Evolutionary conservation across 192 early-diverging fungal genomes (phyloP), one percentile per base, ranked within the genome.

Genomic region (Phlyctochytrium bullatum): DNA sequence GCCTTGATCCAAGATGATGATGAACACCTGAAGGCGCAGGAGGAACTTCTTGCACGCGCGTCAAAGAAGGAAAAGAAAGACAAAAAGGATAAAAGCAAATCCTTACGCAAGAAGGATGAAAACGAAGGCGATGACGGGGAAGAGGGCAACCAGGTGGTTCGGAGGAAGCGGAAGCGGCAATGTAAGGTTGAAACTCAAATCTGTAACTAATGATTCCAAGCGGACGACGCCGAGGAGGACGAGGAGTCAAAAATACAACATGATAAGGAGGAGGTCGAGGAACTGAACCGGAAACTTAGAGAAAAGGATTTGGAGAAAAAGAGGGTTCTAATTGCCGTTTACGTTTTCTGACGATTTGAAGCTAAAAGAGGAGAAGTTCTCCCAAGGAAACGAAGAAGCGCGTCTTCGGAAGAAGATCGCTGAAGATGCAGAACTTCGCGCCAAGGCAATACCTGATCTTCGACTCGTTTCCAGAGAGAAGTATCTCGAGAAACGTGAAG

Each of bases 191-290:
- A n/a, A n/a, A n/a, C n/a, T n/a, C n/a, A n/a, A n/a, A n/a, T n/a
- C n/a, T n/a, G n/a, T n/a, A n/a, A n/a, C n/a, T n/a, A n/a, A n/a
- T n/a, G n/a, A n/a, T n/a, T n/a, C n/a, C n/a, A 80, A 32, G 76
- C 78, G 47, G 86, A 85, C 56, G 77, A 76, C 24, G 74, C 59
- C 36, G 75, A 72, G 31, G 36, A 53, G 71, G 72, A 51, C 25
- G 88, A 89, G 31, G 86, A 85, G 35, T 71, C 80, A 51, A 77
- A 66, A 57, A 68, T 73, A 10, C 75, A 73, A 28, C 68, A 83
- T 52, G 95, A 98, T 79, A 65, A 91, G 14, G 77, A 78, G 57
- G 96, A 98, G 75, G 87, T 93, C 51, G 95, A 98, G 65, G 96
- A 92, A 70, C 92, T 95, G 78, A 91, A 89, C 2, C 81, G 89